phyloP scores from a whole-genome alignment of 257 asterid species.

The Paraleonurus japonicus region DNA sequence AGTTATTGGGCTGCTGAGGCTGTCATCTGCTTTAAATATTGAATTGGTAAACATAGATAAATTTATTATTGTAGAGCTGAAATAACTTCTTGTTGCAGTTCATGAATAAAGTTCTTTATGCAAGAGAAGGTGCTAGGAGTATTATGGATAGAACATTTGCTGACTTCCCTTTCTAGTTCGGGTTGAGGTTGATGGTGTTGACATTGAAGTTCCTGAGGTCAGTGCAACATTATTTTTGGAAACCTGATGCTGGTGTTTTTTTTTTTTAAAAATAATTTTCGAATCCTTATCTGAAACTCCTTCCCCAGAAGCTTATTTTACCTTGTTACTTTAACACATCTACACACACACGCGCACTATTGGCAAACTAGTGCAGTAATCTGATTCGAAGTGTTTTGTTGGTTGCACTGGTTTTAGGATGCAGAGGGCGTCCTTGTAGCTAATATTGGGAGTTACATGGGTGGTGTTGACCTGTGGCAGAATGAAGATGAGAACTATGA shows the following conservation, averaged over 20 bases:
- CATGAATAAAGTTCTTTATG: constrained; percentile 98
- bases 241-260: constrained; percentile 5
- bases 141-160: constrained; percentile 91
- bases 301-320: constrained; percentile 13
- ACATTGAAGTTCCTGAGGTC: constrained; percentile 97
- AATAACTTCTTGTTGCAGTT: constrained; percentile 60
- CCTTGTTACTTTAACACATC: background rate
- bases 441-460: constrained; percentile 98
- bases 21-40: constrained; percentile 18
- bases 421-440: constrained; percentile 97
- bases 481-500: constrained; percentile 90
- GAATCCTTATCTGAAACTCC: constrained; percentile 8
- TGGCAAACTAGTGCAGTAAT: background rate
- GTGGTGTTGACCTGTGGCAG: constrained; percentile 99
- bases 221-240: constrained; percentile 18
- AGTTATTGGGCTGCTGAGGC: constrained; percentile 18
- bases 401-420: constrained; percentile 48
- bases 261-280: background rate
- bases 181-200: constrained; percentile 94
- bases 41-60: constrained; percentile 10
- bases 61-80: constrained; percentile 23
- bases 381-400: constrained; percentile 22
- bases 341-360: background rate
- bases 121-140: constrained; percentile 96
- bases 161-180: constrained; percentile 95